Evolutionary conservation across 1,139 yeast genomes (phyloP), one percentile per base, ranked within the genome.

Genomic region (Nakaseomyces delphensis): DNA sequence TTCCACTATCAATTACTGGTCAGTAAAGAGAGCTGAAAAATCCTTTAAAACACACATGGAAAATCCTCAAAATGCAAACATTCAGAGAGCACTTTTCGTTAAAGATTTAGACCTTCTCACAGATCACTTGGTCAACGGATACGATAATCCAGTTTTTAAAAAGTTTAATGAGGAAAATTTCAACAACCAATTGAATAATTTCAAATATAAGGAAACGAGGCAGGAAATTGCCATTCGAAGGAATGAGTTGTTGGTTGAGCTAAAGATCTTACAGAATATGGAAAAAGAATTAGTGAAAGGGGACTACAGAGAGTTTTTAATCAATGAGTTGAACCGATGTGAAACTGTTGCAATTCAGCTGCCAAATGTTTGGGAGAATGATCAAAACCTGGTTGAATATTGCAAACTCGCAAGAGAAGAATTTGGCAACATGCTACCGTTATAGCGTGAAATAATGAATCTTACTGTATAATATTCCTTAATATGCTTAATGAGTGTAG

Each of bases 231-330:
- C 94, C 0, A 59, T 80, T n/a, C 75, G 76, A 52, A 68, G 97
- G 42, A 85, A 86, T 58, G 80, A 82, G 41, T 63, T 89, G 13
- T 57, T 89, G 30, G 77, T 84, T 3, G 79, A 81, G 44, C 65
- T 91, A 46, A 74, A 77, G 41, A 70, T 84, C 38, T 63, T 91
- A 45, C 83, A 83, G 50, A 70, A 71, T 29, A 67, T 82, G 56
- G 97, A 91, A 54, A 65, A 65, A 28, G 87, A 82, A 48, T 59
- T 82, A 15, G 74, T 83, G 1, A 54, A 66, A 30, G 79, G 80
- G 0, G 89, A 82, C 53, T 91, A 89, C 80, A 70, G 70, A 39
- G 73, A 76, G 48, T 89, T 94, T 81, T 64, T 91, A 9, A 55
- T 74, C 15, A 69, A 70, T 36, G 96, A 87, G 58, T 54, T 76